Conservation (phyloP, 305 asterid species). For the Fraxinus xanthoxyloides region DNA sequence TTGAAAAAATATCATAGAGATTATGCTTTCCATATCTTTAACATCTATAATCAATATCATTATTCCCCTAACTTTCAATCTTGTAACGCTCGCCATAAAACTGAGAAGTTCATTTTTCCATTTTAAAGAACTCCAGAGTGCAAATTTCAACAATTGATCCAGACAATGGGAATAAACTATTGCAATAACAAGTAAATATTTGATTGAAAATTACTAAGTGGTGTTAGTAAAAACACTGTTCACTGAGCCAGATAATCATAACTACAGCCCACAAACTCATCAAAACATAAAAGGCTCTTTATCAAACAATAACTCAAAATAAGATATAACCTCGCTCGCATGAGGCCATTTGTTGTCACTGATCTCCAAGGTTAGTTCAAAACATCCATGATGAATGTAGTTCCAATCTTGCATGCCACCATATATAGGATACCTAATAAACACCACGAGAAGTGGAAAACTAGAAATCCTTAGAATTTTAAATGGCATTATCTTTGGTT, state of each 20-base stretch:
- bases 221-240: background rate
- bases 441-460: conserved; percentile 21
- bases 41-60: background rate
- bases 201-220: conserved; percentile 1
- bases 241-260: background rate
- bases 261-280: background rate
- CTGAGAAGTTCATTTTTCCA: background rate
- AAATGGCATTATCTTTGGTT: background rate
- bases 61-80: background rate
- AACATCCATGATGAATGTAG: conserved; percentile 72
- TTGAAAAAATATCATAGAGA: no score
- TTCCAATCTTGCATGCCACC: conserved; percentile 99
- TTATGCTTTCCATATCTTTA: no score
- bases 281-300: background rate
- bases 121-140: conserved; percentile 2
- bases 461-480: background rate
- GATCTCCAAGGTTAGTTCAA: conserved; percentile 90
- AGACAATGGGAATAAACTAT: background rate
- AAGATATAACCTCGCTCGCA: conserved; percentile 67
- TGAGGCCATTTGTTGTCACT: conserved; percentile 96
- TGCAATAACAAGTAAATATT: background rate
- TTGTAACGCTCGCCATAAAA: background rate
- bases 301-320: conserved; percentile 15
- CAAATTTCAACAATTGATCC: background rate
- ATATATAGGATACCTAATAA: conserved; percentile 87